Percentiles rank a stretch among this genome's conserved stretches.
phyloP scores from a whole-genome alignment of 2,329 filamentous ascomycete species.

The Xylaria sp. region DNA sequence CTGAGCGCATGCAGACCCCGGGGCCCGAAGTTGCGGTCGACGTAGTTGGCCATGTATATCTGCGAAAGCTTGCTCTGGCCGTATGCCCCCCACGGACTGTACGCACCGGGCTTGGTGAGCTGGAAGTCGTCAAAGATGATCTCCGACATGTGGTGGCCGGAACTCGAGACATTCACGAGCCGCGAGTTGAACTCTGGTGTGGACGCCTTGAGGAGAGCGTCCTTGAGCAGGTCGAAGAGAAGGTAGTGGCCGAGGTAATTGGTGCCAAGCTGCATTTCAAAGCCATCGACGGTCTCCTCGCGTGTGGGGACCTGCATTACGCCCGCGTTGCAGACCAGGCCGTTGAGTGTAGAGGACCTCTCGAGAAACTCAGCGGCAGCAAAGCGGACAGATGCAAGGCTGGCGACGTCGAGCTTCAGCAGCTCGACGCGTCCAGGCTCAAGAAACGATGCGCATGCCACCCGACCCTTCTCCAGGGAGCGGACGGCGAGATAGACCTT shows the following conservation, averaged over 20 bases:
- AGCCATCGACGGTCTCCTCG: conserved; percentile 30
- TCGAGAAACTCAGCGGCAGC: conserved; percentile 34
- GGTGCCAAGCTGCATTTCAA: conserved; percentile 34
- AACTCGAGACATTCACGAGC: conserved; percentile 32
- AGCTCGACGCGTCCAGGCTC: conserved; percentile 35
- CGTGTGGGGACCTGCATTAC: conserved; percentile 30
- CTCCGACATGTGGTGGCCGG: conserved; percentile 23
- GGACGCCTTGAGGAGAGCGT: conserved; percentile 19
- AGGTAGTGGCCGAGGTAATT: conserved; percentile 37
- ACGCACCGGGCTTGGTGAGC: conserved; percentile 13
- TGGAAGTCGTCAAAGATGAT: conserved; percentile 32
- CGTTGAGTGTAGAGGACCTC: conserved; percentile 38
- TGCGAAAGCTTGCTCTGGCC: conserved; percentile 57
- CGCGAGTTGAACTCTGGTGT: conserved; percentile 32
- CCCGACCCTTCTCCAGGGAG: conserved; percentile 27
- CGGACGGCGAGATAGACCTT: conserved; percentile 31
- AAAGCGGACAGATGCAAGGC: conserved; percentile 19
- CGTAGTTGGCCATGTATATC: conserved; percentile 58
- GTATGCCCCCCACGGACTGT: conserved; percentile 41
- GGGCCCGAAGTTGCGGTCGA: conserved; percentile 56
- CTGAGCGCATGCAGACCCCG: conserved; percentile 53
- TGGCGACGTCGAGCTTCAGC: conserved; percentile 23
- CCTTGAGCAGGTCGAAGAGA: conserved; percentile 31
- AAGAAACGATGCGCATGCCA: conserved; percentile 19
- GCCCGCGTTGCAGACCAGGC: conserved; percentile 47